Evolutionary conservation across 2,329 filamentous ascomycete species (phyloP).

Genomic region (Hirsutella minnesotensis): DNA sequence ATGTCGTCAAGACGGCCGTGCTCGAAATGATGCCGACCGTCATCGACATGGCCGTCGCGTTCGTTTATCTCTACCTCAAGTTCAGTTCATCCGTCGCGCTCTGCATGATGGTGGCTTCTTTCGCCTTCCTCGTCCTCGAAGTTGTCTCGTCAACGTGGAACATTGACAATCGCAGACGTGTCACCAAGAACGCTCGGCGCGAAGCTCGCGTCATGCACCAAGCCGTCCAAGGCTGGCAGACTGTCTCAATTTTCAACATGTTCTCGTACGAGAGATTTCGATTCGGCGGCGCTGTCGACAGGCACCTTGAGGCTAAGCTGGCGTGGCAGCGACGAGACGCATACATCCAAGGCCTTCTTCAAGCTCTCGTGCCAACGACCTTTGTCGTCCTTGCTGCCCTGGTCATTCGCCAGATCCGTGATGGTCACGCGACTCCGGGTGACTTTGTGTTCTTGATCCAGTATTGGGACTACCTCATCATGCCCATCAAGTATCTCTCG

Average conservation of each 20-base stretch:
- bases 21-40: constrained; percentile 49
- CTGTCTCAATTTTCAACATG: constrained; percentile 4
- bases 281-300: constrained; percentile 1
- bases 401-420: constrained; percentile 4
- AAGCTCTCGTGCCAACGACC: constrained; percentile 3
- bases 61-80: constrained; percentile 46
- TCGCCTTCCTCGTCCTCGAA: constrained; percentile 3
- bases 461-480: constrained; percentile 45
- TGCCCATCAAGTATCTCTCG: constrained; percentile 22
- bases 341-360: constrained; percentile 2
- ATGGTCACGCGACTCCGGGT: constrained; percentile 15
- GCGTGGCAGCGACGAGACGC: constrained; percentile 1
- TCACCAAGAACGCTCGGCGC: constrained; percentile 2
- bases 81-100: constrained; percentile 34
- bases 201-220: constrained; percentile 4
- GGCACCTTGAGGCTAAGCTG: constrained; percentile 1
- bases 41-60: constrained; percentile 48
- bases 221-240: constrained; percentile 4
- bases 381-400: constrained; percentile 9
- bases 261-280: constrained; percentile 13
- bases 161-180: constrained; percentile 2
- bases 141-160: constrained; percentile 3
- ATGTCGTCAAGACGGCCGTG: constrained; percentile 42
- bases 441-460: constrained; percentile 50
- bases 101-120: constrained; percentile 4